Conservation (phyloP, 345 rosid species). For the Linum trigynum region DNA sequence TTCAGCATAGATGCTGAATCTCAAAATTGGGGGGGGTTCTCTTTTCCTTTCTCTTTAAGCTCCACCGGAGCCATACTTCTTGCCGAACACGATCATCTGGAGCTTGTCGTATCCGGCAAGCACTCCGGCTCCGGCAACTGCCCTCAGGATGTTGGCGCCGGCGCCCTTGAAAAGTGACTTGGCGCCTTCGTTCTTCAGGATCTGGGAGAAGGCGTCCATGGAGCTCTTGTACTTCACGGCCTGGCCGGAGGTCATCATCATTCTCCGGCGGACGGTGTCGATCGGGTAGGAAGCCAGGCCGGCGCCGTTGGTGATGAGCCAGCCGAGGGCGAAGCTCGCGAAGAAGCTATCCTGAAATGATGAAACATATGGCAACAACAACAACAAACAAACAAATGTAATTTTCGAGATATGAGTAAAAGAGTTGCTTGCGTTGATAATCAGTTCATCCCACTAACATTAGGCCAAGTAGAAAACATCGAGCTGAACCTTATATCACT, state of each 20-base stretch:
- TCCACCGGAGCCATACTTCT: slow-evolving; percentile 24
- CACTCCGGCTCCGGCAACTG: slow-evolving; percentile 28
- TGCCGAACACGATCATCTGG: slow-evolving; percentile 18
- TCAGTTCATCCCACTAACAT: too few species aligned
- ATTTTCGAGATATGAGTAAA: too few species aligned
- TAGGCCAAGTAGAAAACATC: too few species aligned
- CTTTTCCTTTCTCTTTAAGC: slow-evolving; percentile 5
- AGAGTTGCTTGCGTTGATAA: too few species aligned
- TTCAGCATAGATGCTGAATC: too few species aligned
- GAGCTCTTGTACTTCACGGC: slow-evolving; percentile 29
- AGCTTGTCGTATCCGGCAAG: slow-evolving; percentile 30
- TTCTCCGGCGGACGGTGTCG: slow-evolving; percentile 23
- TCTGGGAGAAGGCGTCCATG: slow-evolving; percentile 22
- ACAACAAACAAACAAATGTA: background rate
- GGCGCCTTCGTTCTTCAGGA: slow-evolving; percentile 21
- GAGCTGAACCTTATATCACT: too few species aligned
- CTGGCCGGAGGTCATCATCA: slow-evolving; percentile 32
- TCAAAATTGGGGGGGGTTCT: too few species aligned
- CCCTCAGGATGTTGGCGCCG: slow-evolving; percentile 27
- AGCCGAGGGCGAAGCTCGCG: slow-evolving; percentile 27
- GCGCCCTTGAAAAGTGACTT: slow-evolving; percentile 29
- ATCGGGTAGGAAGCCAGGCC: slow-evolving; percentile 21
- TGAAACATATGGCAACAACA: background rate
- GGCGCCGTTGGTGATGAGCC: slow-evolving; percentile 24
- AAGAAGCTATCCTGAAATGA: slow-evolving; percentile 25